phyloP scores from a whole-genome alignment of 2,329 filamentous ascomycete species.

The Pseudodiploospora longispora region DNA sequence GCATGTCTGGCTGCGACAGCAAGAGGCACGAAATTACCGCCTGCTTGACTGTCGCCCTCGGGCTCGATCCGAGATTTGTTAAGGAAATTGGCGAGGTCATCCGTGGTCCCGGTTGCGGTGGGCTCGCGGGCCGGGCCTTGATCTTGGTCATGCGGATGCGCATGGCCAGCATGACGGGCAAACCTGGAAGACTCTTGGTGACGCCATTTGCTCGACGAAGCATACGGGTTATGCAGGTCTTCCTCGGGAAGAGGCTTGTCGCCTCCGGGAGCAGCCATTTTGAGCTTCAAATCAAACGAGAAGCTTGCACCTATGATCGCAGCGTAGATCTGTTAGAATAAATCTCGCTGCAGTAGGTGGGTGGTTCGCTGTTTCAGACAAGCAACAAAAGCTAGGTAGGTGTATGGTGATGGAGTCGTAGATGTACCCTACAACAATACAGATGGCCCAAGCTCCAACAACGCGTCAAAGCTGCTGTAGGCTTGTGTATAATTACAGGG shows the following conservation, averaged over 20 bases:
- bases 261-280: slow-evolving; percentile 15
- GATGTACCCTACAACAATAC: no score
- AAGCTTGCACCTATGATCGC: no score
- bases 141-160: slow-evolving; percentile 6
- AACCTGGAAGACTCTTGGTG: slow-evolving; percentile 55
- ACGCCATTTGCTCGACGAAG: slow-evolving; percentile 51
- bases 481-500: no score
- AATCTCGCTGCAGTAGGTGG: no score
- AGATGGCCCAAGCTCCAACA: no score
- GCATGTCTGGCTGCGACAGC: slow-evolving; percentile 31
- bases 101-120: slow-evolving; percentile 32
- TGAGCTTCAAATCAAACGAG: not conserved
- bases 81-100: slow-evolving; percentile 48
- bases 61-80: slow-evolving; percentile 46
- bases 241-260: slow-evolving; percentile 19
- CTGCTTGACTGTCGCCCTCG: slow-evolving; percentile 19
- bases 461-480: no score
- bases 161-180: slow-evolving; percentile 35
- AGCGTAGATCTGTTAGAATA: no score
- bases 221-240: slow-evolving; percentile 42
- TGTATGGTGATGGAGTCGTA: no score
- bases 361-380: no score
- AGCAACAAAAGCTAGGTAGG: no score
- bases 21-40: slow-evolving; percentile 39
- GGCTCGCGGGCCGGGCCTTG: slow-evolving; percentile 21